Conservation (phyloP, 306 rosid genomes). For the Rosa persica region DNA sequence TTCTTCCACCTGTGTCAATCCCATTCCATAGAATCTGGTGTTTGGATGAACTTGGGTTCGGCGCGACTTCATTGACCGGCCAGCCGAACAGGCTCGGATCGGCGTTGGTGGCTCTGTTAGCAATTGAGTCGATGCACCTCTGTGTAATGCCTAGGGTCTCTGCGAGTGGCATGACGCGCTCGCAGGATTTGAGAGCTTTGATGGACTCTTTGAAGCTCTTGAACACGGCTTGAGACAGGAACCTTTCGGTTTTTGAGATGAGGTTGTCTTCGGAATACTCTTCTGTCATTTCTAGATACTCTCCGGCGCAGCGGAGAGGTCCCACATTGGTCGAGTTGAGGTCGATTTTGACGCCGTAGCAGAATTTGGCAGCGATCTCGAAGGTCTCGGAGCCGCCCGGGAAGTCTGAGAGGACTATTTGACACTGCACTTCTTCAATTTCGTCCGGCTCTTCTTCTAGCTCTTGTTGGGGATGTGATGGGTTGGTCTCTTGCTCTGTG, state of each 20-base stretch:
- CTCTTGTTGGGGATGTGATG: constrained; percentile 5
- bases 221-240: constrained; percentile 60
- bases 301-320: constrained; percentile 93
- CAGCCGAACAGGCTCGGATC: constrained; percentile 82
- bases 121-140: constrained; percentile 65
- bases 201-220: constrained; percentile 72
- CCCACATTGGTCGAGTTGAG: constrained; percentile 71
- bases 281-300: constrained; percentile 89
- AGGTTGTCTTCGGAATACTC: constrained; percentile 85
- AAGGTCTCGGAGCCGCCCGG: constrained; percentile 89
- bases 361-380: constrained; percentile 88
- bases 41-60: constrained; percentile 37
- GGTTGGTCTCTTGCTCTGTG: constrained; percentile 64
- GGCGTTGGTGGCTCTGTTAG: constrained; percentile 59
- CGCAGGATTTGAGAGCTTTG: constrained; percentile 79
- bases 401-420: constrained; percentile 55
- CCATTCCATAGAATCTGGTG: constrained; percentile 66
- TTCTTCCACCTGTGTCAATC: constrained; percentile 52
- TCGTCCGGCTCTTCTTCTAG: constrained; percentile 25
- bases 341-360: constrained; percentile 90
- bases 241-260: constrained; percentile 75
- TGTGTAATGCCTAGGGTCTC: constrained; percentile 61
- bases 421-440: constrained; percentile 72
- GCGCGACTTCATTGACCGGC: constrained; percentile 54
- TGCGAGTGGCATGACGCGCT: constrained; percentile 56